Evolutionary conservation across 768 basidiomycete species (phyloP), one percentile per base, ranked within the genome.

Genomic region (Tylopilus rubrobrunneus): DNA sequence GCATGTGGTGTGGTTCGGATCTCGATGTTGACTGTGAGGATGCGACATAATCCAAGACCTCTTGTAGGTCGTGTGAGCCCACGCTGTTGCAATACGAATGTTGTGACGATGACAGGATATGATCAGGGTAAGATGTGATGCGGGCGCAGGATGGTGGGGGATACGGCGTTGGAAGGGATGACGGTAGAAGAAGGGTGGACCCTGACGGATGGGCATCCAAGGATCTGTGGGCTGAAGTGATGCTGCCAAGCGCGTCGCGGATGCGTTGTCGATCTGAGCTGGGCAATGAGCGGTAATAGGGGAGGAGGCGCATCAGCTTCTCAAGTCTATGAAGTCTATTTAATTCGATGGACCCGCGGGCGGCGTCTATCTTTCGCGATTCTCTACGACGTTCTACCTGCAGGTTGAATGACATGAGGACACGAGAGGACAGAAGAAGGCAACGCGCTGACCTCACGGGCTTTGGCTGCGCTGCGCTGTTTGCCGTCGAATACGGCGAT

Each of bases 401-500:
- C 12, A 25, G 14, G 31, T 36, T 17, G 7, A 49, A 47, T 45
- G 36, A 49, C 39, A 57, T 61, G 27, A 46, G 55, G 19, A 29
- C 29, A 31, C 3, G 17, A 37, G 37, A 21, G 33, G 23, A 28
- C 5, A 11, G 33, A 41, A 21, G 15, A 19, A 45, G 27, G 48
- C 45, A 57, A 56, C 42, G 31, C 41, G 64, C 76, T 48, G 51
- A 87, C 90, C 79, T 93, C 91, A 34, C 74, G 72, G 39, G 80
- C 74, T 65, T 93, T 93, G 11, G 91, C 90, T 15, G 66, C 47
- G 63, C 71, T 83, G 23, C 90, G 80, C 53, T 80, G 71, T 56
- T 78, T 78, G 11, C 90, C 91, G 61, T 93, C 90, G 60, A 92
- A 93, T 1, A 93, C 83, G 62, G 89, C 92, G 8, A 91, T 78